Conservation (phyloP, 129 eudicot genomes). For the Smallanthus sonchifolius region DNA sequence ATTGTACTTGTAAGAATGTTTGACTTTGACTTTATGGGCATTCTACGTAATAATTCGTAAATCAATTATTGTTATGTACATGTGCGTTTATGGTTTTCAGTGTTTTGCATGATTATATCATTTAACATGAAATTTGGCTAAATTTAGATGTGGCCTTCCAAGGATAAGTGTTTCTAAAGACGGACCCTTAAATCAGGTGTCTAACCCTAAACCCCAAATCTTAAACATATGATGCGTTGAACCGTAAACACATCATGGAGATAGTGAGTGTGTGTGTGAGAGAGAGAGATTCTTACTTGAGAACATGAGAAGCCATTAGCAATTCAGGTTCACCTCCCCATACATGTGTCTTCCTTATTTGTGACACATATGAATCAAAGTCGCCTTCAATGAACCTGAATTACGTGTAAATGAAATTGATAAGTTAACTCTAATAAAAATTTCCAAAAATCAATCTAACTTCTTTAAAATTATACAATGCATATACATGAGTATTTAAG, state of each 20-base stretch:
- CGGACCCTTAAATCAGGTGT: not conserved
- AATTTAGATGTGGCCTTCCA: not conserved
- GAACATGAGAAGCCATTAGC: constrained; percentile 97
- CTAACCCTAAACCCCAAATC: not conserved
- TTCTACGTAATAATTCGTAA: not conserved
- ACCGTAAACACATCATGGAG: constrained; percentile 9
- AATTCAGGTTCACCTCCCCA: constrained; percentile 99
- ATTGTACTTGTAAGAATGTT: not conserved
- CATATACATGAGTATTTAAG: not conserved
- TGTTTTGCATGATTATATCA: constrained; percentile 3
- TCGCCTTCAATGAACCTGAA: constrained; percentile 94
- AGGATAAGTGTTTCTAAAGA: not conserved
- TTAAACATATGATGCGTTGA: not conserved
- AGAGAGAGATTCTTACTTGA: constrained; percentile 48
- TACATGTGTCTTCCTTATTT: constrained; percentile 81
- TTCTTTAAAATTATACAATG: not conserved
- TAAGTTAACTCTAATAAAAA: not conserved
- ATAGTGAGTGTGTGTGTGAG: not conserved
- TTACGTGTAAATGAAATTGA: not conserved
- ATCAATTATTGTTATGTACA: not conserved
- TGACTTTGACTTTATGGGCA: constrained; percentile 1
- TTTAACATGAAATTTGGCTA: constrained; percentile 2
- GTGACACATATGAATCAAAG: constrained; percentile 76
- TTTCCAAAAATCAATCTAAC: not conserved
- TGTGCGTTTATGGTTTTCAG: not conserved